A percentile compares a stretch with the other conserved stretches of the same genome.
phyloP scores from a whole-genome alignment of 2,329 filamentous ascomycete genomes.

The Nectriaceae sp. region DNA sequence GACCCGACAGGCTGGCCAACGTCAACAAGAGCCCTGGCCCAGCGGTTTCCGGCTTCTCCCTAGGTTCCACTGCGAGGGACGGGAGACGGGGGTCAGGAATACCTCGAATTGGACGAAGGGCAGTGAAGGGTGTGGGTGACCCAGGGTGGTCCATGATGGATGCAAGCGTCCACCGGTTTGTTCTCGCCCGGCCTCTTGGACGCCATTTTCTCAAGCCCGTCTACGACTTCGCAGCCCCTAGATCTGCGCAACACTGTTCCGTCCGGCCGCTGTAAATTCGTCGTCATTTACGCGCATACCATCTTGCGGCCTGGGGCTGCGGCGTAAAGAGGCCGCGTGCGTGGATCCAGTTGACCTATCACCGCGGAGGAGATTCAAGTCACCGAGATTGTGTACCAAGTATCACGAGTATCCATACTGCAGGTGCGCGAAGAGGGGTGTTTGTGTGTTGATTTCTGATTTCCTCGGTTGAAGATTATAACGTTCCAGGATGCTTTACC shows the following conservation, averaged over 20 bases:
- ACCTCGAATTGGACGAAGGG: neutral
- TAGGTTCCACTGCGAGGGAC: slow-evolving; percentile 18
- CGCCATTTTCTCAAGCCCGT: neutral
- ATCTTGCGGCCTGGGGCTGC: slow-evolving; percentile 14
- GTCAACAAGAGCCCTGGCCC: slow-evolving; percentile 6
- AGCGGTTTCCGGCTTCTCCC: slow-evolving; percentile 35
- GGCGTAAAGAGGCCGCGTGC: slow-evolving; percentile 16
- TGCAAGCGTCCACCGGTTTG: slow-evolving; percentile 31
- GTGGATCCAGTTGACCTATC: slow-evolving; percentile 1
- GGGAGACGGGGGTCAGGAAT: slow-evolving; percentile 10
- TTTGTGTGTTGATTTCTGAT: too few relatives aligned
- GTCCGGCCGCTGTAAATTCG: slow-evolving; percentile 21
- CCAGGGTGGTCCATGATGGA: slow-evolving; percentile 9
- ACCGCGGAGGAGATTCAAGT: neutral
- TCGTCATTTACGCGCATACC: slow-evolving; percentile 24
- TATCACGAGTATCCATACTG: too few relatives aligned
- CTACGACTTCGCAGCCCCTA: slow-evolving; percentile 15
- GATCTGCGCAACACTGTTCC: slow-evolving; percentile 17
- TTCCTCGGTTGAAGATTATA: too few relatives aligned
- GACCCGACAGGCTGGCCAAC: slow-evolving; percentile 33
- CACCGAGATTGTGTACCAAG: neutral
- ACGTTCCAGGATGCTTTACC: too few relatives aligned
- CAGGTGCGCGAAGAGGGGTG: too few relatives aligned
- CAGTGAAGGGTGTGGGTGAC: neutral
- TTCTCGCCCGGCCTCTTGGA: slow-evolving; percentile 33